Percentiles rank a stretch among this genome's conserved stretches.
phyloP scores from a whole-genome alignment of 202 grass and related monocot genomes.

The Musa balbisiana region DNA sequence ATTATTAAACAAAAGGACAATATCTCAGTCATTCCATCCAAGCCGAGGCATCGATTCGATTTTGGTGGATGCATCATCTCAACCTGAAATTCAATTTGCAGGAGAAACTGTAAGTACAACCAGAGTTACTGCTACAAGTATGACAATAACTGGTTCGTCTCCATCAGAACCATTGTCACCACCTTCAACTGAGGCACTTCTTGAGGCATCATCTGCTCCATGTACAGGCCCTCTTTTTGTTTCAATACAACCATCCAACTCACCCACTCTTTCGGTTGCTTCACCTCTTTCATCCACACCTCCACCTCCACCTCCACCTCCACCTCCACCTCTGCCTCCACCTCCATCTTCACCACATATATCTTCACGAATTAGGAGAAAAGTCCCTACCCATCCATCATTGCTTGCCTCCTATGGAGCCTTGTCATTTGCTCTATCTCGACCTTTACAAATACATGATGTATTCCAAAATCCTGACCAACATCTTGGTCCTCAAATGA shows the following conservation, averaged over 20 bases:
- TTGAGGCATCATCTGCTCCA: neutral
- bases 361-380: neutral
- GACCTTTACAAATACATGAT: neutral
- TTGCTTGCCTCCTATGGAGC: neutral
- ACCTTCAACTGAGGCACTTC: neutral
- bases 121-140: conserved; percentile 22
- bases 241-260: neutral
- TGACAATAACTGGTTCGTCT: conserved; percentile 23
- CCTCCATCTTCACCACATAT: neutral
- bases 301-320: neutral
- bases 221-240: neutral
- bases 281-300: neutral
- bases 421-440: neutral
- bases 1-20: neutral
- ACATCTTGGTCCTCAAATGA: neutral
- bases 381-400: neutral
- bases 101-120: neutral
- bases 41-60: conserved; percentile 21
- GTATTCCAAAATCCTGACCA: neutral
- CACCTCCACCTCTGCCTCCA: neutral
- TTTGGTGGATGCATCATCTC: conserved; percentile 21
- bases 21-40: conserved; percentile 17
- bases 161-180: conserved; percentile 4
- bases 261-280: too few relatives aligned
- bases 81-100: conserved; percentile 3